Conservation (phyloP, 352 stramenopile genomes). For the Phytophthora hybrid region DNA sequence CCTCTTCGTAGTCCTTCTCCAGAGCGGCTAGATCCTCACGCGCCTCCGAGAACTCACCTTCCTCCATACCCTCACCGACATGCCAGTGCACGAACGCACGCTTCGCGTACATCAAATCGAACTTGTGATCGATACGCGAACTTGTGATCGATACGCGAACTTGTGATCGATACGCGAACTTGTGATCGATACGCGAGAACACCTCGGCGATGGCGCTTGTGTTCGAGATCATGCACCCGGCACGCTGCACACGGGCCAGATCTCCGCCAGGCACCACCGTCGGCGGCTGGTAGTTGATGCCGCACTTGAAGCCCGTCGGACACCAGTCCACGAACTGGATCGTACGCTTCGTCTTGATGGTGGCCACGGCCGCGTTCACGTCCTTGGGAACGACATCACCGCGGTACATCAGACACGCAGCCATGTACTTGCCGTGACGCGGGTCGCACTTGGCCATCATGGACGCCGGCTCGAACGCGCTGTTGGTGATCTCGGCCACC, state of each 20-base stretch:
- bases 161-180: too few species aligned
- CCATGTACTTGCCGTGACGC: conserved; percentile 99
- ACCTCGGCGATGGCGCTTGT: conserved; percentile 99
- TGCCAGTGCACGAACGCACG: too few species aligned
- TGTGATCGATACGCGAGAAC: conserved; percentile 98
- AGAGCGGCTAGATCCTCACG: too few species aligned
- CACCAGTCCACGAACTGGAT: conserved; percentile 99
- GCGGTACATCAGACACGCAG: conserved; percentile 98
- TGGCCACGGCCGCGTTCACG: conserved; percentile 96
- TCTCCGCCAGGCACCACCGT: conserved; percentile 97
- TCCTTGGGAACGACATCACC: conserved; percentile 94
- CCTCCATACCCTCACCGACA: too few species aligned
- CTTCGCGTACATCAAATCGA: too few species aligned
- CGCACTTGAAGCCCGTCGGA: conserved; percentile 97
- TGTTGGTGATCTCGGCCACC: conserved; percentile 97
- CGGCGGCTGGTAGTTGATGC: conserved; percentile 96
- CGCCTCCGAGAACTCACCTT: too few species aligned
- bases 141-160: too few species aligned
- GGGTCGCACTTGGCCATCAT: conserved; percentile 99
- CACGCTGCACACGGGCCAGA: conserved; percentile 97
- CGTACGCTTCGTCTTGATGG: conserved; percentile 98
- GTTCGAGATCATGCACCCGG: conserved; percentile 99
- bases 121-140: too few species aligned
- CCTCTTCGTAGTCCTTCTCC: too few species aligned
- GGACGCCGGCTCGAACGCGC: conserved; percentile 94